Percentiles rank a stretch among this genome's conserved stretches.
Evolutionary conservation across 148 eudicot species (phyloP).

Genomic region (Rhododendron kiyosumense): DNA sequence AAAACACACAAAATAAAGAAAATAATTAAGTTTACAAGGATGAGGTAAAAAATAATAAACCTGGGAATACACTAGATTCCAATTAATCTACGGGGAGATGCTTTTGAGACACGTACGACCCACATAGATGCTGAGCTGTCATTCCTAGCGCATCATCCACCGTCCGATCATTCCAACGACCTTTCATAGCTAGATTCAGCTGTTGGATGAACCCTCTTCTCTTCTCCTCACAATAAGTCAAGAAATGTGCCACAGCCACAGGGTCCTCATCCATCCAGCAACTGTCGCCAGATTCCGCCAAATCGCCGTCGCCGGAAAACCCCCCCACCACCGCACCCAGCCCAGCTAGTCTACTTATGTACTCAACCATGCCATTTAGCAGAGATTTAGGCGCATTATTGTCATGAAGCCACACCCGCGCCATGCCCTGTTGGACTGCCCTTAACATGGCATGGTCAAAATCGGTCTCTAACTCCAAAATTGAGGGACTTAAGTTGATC

Average conservation of each 20-base stretch:
- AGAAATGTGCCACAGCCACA: slow-evolving; percentile 36
- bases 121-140: slow-evolving; percentile 20
- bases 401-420: slow-evolving; percentile 43
- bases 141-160: slow-evolving; percentile 22
- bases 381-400: slow-evolving; percentile 31
- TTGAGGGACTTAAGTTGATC: slow-evolving; percentile 29
- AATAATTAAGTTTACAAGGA: no score
- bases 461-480: slow-evolving; percentile 31
- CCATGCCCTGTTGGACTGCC: slow-evolving; percentile 48
- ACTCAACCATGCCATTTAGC: slow-evolving; percentile 49
- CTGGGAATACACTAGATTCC: neutral
- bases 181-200: slow-evolving; percentile 43
- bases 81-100: neutral
- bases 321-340: neutral
- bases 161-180: slow-evolving; percentile 30
- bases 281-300: neutral
- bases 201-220: slow-evolving; percentile 43
- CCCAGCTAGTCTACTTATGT: slow-evolving; percentile 23
- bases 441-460: slow-evolving; percentile 22
- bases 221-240: slow-evolving; percentile 32
- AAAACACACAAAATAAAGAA: no score
- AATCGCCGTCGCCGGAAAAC: neutral
- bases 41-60: no score
- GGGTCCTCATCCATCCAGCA: slow-evolving; percentile 47
- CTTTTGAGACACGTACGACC: slow-evolving; percentile 5